Percentiles rank a stretch among this genome's conserved stretches.
Evolutionary conservation across 2,329 filamentous ascomycete genomes (phyloP).

Genomic region (Paraphoma chrysanthemicola): DNA sequence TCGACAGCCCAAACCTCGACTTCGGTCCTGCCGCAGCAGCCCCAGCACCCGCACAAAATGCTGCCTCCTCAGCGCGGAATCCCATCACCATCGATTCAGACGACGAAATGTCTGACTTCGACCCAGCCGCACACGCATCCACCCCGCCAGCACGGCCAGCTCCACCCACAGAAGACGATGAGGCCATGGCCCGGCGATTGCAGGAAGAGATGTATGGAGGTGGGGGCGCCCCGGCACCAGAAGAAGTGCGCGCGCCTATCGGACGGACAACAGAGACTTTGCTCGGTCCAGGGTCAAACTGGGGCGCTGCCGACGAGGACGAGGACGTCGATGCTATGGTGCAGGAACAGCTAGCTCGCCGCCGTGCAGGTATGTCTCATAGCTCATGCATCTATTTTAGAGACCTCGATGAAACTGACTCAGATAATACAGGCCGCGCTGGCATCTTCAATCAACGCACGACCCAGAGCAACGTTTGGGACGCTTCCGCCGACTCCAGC

Average conservation of each 20-base stretch:
- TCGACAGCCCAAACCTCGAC: slow-evolving; percentile 81
- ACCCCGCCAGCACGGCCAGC: slow-evolving; percentile 27
- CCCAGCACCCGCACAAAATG: slow-evolving; percentile 42
- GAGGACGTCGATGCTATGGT: slow-evolving; percentile 67
- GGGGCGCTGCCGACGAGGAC: slow-evolving; percentile 54
- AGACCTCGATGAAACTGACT: slow-evolving; percentile 40
- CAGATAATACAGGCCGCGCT: slow-evolving; percentile 45
- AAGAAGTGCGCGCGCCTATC: slow-evolving; percentile 88
- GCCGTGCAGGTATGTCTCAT: slow-evolving; percentile 35
- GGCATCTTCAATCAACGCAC: slow-evolving; percentile 76
- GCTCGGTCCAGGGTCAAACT: slow-evolving; percentile 72
- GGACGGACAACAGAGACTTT: slow-evolving; percentile 90
- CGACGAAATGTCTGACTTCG: slow-evolving; percentile 66
- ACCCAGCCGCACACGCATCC: slow-evolving; percentile 42
- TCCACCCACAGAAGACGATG: slow-evolving; percentile 77
- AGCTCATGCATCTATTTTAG: slow-evolving; percentile 19
- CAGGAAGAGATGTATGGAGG: slow-evolving; percentile 87
- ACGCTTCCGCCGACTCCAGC: slow-evolving; percentile 56
- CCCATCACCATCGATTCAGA: slow-evolving; percentile 79
- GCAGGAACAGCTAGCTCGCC: slow-evolving; percentile 68
- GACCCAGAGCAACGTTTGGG: slow-evolving; percentile 64
- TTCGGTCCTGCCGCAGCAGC: slow-evolving; percentile 49
- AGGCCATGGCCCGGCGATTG: slow-evolving; percentile 86
- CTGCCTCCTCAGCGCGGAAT: slow-evolving; percentile 55
- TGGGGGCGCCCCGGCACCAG: slow-evolving; percentile 44